Evolutionary conservation across 148 eudicot genomes (phyloP), one percentile per base, ranked within the genome.

Genomic region (Chenopodium album): DNA sequence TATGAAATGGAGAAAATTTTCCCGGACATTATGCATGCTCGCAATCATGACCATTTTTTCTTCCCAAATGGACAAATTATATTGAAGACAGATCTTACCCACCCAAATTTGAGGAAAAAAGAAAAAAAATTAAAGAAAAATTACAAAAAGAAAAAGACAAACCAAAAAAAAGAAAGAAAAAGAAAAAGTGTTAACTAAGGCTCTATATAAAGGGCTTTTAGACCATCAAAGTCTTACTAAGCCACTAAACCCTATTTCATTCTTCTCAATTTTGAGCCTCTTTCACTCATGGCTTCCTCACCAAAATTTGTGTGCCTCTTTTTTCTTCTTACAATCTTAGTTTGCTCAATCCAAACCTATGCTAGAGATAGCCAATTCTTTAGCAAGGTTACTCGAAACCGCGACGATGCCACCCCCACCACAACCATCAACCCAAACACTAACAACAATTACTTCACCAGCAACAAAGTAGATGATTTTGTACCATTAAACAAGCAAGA

Each of bases 311-410:
- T 60, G 32, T 63, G 78, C 63, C 74, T 85, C 86, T 81, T 90
- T 80, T 69, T 91, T 86, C 82, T 90, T 69, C 59, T 86, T 73
- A 66, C 76, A n/a, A 76, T 80, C 75, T 87, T 89, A 80, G 59
- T 84, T 31, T 82, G 83, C 85, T 80, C 92, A 54, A 79, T 77
- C 50, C 89, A 80, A 72, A 81, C 81, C 60, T 88, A 89, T 73
- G 98, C 94, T 75, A 90, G 98, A 73, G 97, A 91, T 17, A 89
- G 90, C 90, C 92, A 88, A 23, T 91, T 86, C 88, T 94, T 94
- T 88, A 91, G 86, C 90, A 91, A 94, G 75, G 82, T 84, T 79
- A 77, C 84, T 76, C 85, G 78, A 60, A 79, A 77, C 68, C 76
- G 69, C 78, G 52, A 75, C 54, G 63, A 26, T 4, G 4, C 46